phyloP scores from a whole-genome alignment of 2,329 filamentous ascomycete genomes.

The Fusarium keratoplasticum region DNA sequence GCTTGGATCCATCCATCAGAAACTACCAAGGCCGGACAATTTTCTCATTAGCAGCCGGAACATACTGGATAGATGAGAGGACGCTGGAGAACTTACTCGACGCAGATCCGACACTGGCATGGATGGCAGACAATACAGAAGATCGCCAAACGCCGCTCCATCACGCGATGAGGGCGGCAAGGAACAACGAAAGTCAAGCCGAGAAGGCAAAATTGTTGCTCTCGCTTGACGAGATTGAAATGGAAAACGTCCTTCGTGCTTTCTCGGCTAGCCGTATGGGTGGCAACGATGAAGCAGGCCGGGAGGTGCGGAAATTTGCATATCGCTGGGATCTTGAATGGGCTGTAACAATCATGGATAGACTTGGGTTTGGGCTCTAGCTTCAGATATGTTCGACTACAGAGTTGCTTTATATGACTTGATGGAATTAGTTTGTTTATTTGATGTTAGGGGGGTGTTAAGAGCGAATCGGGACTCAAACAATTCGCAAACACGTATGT shows the following conservation, averaged over 20 bases:
- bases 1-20: not conserved
- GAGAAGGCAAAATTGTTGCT: not conserved
- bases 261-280: not conserved
- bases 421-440: no score
- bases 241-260: not conserved
- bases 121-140: not conserved
- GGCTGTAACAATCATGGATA: not conserved
- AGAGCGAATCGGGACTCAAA: no score
- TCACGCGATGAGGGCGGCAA: not conserved
- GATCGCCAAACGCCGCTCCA: not conserved
- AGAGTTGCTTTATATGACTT: no score
- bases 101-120: not conserved
- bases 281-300: not conserved
- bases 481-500: no score
- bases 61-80: rapidly evolving
- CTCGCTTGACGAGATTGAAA: not conserved
- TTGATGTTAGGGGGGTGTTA: no score
- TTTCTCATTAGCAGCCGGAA: not conserved
- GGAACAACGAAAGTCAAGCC: not conserved
- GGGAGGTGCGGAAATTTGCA: not conserved
- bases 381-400: no score
- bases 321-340: not conserved
- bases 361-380: not conserved
- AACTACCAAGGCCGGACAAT: not conserved
- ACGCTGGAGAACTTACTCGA: not conserved